Evolutionary conservation across 2,329 filamentous ascomycete genomes (phyloP).

Genomic region (Fusarium clavum): DNA sequence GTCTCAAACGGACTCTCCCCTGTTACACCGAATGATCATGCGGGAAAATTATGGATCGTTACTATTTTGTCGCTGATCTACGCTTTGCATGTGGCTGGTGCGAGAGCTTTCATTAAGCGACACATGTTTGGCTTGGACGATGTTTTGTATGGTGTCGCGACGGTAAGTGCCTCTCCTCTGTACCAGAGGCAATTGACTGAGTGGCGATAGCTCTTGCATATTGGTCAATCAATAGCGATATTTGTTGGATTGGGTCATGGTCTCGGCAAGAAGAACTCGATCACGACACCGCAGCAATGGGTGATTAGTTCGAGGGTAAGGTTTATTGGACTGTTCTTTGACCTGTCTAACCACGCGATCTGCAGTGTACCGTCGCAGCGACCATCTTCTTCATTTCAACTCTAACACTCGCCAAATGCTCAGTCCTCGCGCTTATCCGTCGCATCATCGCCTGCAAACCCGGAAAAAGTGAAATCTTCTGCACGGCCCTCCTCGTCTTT

Average conservation of each 20-base stretch:
- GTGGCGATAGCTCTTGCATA: constrained; percentile 18
- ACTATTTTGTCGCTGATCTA: constrained; percentile 41
- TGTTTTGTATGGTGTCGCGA: constrained; percentile 20
- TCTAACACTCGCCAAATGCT: constrained; percentile 31
- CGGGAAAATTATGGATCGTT: constrained; percentile 39
- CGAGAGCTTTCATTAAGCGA: constrained; percentile 40
- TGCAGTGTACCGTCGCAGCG: constrained; percentile 24
- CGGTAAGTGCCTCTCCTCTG: constrained; percentile 6
- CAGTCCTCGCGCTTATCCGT: constrained; percentile 36
- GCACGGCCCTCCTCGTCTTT: constrained; percentile 20
- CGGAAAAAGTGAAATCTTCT: constrained; percentile 24
- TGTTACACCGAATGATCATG: constrained; percentile 34
- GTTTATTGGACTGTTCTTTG: fast-evolving
- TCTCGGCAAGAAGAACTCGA: constrained; percentile 33
- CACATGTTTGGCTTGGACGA: constrained; percentile 40
- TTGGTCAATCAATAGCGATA: constrained; percentile 31
- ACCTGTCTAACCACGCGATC: neutral
- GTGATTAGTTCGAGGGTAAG: constrained; percentile 22
- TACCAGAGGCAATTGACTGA: fast-evolving
- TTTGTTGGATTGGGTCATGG: constrained; percentile 34
- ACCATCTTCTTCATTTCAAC: constrained; percentile 19
- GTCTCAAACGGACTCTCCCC: constrained; percentile 25
- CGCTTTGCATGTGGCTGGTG: constrained; percentile 22
- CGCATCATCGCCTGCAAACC: constrained; percentile 37
- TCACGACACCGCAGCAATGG: constrained; percentile 29